A percentile compares a stretch with the other conserved stretches of the same genome.
Conservation (phyloP, 2,329 filamentous ascomycete species). For the Orbilia blumenaviensis region DNA sequence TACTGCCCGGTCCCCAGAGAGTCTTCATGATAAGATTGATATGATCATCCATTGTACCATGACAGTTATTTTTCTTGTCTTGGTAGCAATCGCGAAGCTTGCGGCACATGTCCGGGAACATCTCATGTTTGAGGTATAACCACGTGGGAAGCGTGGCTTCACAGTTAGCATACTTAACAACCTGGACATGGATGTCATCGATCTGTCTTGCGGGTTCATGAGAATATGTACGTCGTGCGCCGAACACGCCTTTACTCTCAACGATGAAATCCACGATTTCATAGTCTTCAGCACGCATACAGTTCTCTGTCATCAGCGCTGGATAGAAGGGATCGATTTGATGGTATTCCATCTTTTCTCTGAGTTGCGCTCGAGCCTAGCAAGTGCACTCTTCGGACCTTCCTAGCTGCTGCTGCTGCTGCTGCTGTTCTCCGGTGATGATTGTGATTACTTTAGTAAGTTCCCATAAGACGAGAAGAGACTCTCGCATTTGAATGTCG, state of each 20-base stretch:
- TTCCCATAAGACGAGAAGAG: conserved; percentile 29
- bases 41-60: conserved; percentile 21
- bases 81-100: conserved; percentile 11
- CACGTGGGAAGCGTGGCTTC: conserved; percentile 4
- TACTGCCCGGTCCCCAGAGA: conserved; percentile 11
- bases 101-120: neutral
- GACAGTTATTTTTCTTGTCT: neutral
- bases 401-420: too few relatives aligned
- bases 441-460: conserved; percentile 5
- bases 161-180: neutral
- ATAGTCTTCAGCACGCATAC: conserved; percentile 32
- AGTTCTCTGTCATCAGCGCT: conserved; percentile 10
- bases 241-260: neutral
- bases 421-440: neutral
- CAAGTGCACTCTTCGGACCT: conserved; percentile 25
- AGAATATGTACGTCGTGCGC: neutral
- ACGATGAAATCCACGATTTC: neutral
- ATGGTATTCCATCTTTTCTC: neutral
- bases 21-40: conserved; percentile 11
- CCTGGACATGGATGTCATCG: conserved; percentile 24
- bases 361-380: conserved; percentile 1
- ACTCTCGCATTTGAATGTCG: conserved; percentile 2
- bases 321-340: conserved; percentile 2
- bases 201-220: neutral
- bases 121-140: conserved; percentile 19